Evolutionary conservation across 106 monocot genomes (phyloP).

Genomic region (Chionographis japonica): DNA sequence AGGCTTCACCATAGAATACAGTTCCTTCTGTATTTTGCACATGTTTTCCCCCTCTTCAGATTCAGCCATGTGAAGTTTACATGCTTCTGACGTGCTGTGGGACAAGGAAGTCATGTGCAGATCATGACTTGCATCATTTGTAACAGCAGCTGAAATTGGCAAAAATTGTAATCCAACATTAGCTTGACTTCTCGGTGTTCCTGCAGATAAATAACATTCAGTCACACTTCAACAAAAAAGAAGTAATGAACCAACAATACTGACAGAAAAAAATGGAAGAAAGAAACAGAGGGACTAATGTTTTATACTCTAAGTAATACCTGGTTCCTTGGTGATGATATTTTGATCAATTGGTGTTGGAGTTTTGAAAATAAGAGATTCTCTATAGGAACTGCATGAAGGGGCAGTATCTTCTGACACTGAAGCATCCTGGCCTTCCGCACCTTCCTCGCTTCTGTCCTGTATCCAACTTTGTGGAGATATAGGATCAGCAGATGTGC

Average conservation of each 20-base stretch:
- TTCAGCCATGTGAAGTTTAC: not conserved
- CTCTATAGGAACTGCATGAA: not conserved
- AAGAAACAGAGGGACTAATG: not conserved
- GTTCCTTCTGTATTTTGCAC: conserved; percentile 9
- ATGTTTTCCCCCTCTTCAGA: conserved; percentile 5
- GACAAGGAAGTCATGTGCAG: not conserved
- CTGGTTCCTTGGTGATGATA: conserved; percentile 1
- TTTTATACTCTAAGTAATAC: not conserved
- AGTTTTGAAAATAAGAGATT: not conserved
- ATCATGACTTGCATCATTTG: not conserved
- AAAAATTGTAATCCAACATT: not conserved
- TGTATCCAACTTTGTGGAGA: not conserved
- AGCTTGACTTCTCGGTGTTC: not conserved
- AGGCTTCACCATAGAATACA: conserved; percentile 23
- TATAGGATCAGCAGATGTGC: not conserved
- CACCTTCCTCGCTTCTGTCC: conserved; percentile 5
- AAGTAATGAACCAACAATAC: not conserved
- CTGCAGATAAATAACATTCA: conserved; percentile 6
- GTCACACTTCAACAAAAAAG: not conserved
- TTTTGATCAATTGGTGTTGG: not conserved
- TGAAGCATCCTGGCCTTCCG: too few species aligned
- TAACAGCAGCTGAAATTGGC: not conserved
- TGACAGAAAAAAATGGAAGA: too few species aligned
- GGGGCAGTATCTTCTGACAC: not conserved
- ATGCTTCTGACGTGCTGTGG: conserved; percentile 3